Evolutionary conservation across 306 rosid genomes (phyloP), one percentile per base, ranked within the genome.

Genomic region (Corylus heterophylla): DNA sequence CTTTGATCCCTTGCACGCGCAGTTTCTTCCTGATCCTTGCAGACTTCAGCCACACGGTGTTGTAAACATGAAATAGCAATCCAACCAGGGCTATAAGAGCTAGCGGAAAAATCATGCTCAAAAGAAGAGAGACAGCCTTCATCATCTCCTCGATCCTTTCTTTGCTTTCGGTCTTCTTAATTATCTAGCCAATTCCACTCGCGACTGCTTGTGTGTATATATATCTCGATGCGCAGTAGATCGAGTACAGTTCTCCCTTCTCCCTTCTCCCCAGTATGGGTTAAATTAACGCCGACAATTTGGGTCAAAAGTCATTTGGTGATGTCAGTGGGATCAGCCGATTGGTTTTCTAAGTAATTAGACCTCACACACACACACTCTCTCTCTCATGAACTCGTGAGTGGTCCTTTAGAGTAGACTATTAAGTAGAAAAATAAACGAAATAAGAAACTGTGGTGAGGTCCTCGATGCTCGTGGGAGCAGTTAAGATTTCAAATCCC

Each of bases 1-100:
- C 98, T 76, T 42, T 87, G 45, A 94, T 84, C 5, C 96, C 97
- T 81, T 94, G 97, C 81, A 62, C 58, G 68, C 67, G 45, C n/a
- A 94, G 88, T 89, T 83, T 89, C 77, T 85, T 83, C 51, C 94
- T 86, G 16, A 89, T 73, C 82, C 77, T 89, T 82, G 80, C 84
- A 2, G 89, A 80, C 62, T 83, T 82, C 13, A 77, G 62, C 97
- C 93, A 90, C 47, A 74, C 48, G 2, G 67, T 78, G 2, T 80
- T 79, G 88, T 84, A 92, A 44, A 80, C 45, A 78, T 83, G 82
- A 8, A 85, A 2, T 0, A 85, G 42, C 63, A 90, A 76, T 49
- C 84, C 87, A 14, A 86, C 31, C 54, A 89, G 70, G 48, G 81
- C 87, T 52, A 78, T 68, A 14, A 86, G 8, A 69, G 56, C 86